phyloP scores from a whole-genome alignment of 768 basidiomycete species.

The Pleurotus salmoneostramineus region DNA sequence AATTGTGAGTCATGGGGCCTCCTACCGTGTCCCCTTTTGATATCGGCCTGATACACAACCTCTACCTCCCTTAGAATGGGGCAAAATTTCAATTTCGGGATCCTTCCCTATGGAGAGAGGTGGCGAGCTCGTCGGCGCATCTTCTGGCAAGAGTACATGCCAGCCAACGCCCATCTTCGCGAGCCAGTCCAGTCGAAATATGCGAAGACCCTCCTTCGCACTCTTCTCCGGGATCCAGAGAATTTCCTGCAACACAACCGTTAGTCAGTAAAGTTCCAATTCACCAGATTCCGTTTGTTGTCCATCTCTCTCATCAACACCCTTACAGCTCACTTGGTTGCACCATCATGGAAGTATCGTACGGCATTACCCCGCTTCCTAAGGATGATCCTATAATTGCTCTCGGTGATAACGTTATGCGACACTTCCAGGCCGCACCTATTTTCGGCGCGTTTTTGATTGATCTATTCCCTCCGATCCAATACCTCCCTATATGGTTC shows the following conservation, averaged over 20 bases:
- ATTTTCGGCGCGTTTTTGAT: constrained; percentile 53
- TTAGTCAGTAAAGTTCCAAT: constrained; percentile 26
- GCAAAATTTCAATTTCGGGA: too few species aligned
- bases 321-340: neutral
- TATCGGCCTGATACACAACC: too few species aligned
- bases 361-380: constrained; percentile 42
- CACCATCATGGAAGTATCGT: constrained; percentile 24
- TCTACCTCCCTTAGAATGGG: neutral
- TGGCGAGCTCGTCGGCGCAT: too few species aligned
- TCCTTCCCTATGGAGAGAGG: too few species aligned
- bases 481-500: neutral
- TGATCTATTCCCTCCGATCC: constrained; percentile 36
- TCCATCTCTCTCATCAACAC: neutral
- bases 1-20: too few species aligned
- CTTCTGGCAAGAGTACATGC: constrained; percentile 48
- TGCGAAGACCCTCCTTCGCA: constrained; percentile 34
- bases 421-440: constrained; percentile 45
- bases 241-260: constrained; percentile 44
- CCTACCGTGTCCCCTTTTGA: too few species aligned
- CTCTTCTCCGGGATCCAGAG: constrained; percentile 35
- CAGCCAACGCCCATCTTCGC: constrained; percentile 32
- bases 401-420: constrained; percentile 48
- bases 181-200: constrained; percentile 41
- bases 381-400: constrained; percentile 42
- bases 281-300: neutral